Conservation (phyloP, 2,329 filamentous ascomycete genomes). For the Apiospora marii region DNA sequence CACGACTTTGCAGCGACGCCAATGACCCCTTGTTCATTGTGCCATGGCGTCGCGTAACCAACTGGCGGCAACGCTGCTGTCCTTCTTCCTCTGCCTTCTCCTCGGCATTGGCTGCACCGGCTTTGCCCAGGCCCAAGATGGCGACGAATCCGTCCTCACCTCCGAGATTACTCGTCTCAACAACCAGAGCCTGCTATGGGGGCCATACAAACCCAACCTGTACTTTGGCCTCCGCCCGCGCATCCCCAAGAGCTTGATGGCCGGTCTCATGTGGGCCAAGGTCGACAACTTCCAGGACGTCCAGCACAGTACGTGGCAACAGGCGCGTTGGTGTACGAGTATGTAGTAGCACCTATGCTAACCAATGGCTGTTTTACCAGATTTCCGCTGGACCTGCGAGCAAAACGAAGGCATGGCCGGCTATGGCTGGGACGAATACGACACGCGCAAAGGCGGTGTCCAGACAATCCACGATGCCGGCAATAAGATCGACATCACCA, state of each 20-base stretch:
- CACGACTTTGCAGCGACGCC: constrained; percentile 6
- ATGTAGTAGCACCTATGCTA: constrained; percentile 19
- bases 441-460: constrained; percentile 83
- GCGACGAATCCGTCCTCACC: constrained; percentile 48
- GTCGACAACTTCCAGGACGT: constrained; percentile 80
- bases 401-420: constrained; percentile 93
- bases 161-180: constrained; percentile 61
- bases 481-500: constrained; percentile 90
- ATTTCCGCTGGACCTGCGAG: constrained; percentile 93
- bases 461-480: constrained; percentile 91
- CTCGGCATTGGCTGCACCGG: constrained; percentile 28
- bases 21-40: constrained; percentile 7
- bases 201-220: constrained; percentile 90
- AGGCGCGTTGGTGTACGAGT: not conserved
- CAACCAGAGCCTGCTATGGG: constrained; percentile 93
- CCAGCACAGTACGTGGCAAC: constrained; percentile 70
- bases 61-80: constrained; percentile 44
- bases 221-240: constrained; percentile 92
- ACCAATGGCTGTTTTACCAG: constrained; percentile 50
- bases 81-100: constrained; percentile 35
- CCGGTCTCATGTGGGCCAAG: constrained; percentile 87
- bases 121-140: constrained; percentile 39
- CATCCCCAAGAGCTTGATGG: constrained; percentile 75
- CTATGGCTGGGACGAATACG: constrained; percentile 98
- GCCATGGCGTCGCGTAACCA: constrained; percentile 39